Conservation (phyloP, 768 basidiomycete genomes). For the Pseudohyphozyma bogoriensis region DNA sequence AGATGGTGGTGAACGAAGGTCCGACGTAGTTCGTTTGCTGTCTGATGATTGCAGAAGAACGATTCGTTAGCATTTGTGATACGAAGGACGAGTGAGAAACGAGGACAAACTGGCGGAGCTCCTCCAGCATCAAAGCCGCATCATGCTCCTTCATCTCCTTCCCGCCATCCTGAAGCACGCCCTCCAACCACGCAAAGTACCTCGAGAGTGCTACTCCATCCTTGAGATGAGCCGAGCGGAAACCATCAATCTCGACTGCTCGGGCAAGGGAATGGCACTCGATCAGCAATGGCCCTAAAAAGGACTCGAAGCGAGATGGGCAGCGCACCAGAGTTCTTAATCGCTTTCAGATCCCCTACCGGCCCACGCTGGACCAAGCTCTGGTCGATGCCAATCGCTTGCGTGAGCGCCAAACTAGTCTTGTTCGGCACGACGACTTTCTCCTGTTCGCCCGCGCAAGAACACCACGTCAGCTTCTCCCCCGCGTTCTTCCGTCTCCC, state of each 20-base stretch:
- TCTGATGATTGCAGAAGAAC: slow-evolving; percentile 39
- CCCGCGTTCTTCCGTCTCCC: neutral
- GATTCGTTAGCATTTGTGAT: neutral
- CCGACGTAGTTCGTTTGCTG: slow-evolving; percentile 72
- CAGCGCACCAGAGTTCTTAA: slow-evolving; percentile 35
- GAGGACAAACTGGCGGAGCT: slow-evolving; percentile 61
- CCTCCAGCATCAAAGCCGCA: slow-evolving; percentile 66
- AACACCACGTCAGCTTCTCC: neutral
- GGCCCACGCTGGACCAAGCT: slow-evolving; percentile 50
- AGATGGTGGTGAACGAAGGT: slow-evolving; percentile 84
- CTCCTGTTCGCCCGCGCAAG: neutral
- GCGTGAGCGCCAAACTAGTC: slow-evolving; percentile 68
- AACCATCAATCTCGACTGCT: slow-evolving; percentile 71
- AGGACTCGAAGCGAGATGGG: neutral
- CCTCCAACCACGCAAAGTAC: slow-evolving; percentile 94
- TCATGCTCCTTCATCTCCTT: slow-evolving; percentile 62
- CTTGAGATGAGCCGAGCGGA: slow-evolving; percentile 74
- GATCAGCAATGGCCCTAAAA: slow-evolving; percentile 58
- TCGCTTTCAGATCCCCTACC: slow-evolving; percentile 36
- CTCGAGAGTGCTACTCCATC: slow-evolving; percentile 69
- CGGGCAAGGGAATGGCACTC: slow-evolving; percentile 16
- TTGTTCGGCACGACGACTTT: slow-evolving; percentile 61
- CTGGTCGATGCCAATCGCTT: slow-evolving; percentile 61
- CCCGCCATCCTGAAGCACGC: slow-evolving; percentile 53
- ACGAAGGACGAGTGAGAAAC: neutral